Evolutionary conservation across 495 filamentous ascomycete species (phyloP).

Genomic region (Aspergillus saccharolyticus): DNA sequence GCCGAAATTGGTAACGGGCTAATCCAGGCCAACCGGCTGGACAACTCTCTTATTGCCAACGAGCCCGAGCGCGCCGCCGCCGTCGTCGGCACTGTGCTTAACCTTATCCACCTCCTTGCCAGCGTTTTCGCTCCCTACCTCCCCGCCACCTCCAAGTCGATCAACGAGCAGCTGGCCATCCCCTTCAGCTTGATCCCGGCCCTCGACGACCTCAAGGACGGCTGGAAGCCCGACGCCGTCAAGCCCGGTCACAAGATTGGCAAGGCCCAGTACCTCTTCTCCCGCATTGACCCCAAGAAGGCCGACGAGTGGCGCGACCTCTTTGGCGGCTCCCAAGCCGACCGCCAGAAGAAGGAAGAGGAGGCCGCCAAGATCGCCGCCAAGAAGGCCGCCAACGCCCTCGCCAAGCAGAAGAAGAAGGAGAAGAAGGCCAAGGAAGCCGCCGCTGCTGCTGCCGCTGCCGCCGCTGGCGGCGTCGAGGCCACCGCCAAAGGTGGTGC

Average conservation of each 20-base stretch:
- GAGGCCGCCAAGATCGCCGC: slow-evolving; percentile 56
- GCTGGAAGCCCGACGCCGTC: slow-evolving; percentile 57
- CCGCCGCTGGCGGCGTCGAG: slow-evolving; percentile 30
- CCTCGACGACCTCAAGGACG: slow-evolving; percentile 37
- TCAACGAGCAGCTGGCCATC: slow-evolving; percentile 66
- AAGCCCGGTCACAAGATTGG: slow-evolving; percentile 75
- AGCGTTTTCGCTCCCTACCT: slow-evolving; percentile 77
- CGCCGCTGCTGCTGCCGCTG: slow-evolving; percentile 41
- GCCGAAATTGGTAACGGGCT: slow-evolving; percentile 72
- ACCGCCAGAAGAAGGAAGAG: slow-evolving; percentile 58
- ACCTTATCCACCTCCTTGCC: slow-evolving; percentile 75
- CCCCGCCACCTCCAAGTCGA: slow-evolving; percentile 70
- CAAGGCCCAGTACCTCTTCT: slow-evolving; percentile 77
- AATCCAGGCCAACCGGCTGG: slow-evolving; percentile 74
- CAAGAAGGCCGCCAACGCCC: slow-evolving; percentile 31
- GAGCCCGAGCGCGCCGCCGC: slow-evolving; percentile 68
- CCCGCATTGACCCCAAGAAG: slow-evolving; percentile 76
- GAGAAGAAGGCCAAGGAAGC: slow-evolving; percentile 19
- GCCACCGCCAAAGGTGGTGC: slow-evolving; percentile 34
- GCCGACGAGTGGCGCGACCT: slow-evolving; percentile 73
- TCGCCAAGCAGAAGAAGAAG: slow-evolving; percentile 24
- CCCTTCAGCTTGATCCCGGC: slow-evolving; percentile 60
- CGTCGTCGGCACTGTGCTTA: slow-evolving; percentile 76
- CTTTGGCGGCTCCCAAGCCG: slow-evolving; percentile 72
- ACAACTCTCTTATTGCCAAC: slow-evolving; percentile 70